Conservation (phyloP, 2,329 filamentous ascomycete species). For the Calonectria montana region DNA sequence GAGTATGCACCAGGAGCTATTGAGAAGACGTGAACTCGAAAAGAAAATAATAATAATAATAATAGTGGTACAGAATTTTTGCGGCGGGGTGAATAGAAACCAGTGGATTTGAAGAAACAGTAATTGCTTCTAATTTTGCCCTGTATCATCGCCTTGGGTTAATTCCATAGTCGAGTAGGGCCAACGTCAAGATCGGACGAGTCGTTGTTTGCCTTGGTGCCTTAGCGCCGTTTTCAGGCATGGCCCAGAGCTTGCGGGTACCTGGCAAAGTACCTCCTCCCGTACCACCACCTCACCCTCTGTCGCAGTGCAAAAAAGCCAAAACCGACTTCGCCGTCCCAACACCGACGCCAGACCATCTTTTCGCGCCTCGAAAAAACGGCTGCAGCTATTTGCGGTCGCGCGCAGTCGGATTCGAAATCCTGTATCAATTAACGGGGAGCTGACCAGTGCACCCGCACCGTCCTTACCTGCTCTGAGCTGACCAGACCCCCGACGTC, state of each 20-base stretch:
- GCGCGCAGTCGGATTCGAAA: background rate
- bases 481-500: conserved; percentile 15
- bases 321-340: conserved; percentile 22
- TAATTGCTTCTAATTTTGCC: background rate
- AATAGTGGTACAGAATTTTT: background rate
- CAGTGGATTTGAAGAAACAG: background rate
- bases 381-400: background rate
- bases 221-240: conserved; percentile 45
- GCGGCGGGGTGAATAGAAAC: background rate
- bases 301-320: conserved; percentile 26
- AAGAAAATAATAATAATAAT: background rate
- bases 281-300: conserved; percentile 28
- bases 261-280: conserved; percentile 38
- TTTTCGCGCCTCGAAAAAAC: conserved; percentile 22
- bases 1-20: background rate
- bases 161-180: background rate
- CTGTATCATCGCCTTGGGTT: background rate
- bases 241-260: conserved; percentile 36
- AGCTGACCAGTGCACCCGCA: conserved; percentile 1
- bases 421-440: background rate
- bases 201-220: conserved; percentile 47
- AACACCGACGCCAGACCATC: conserved; percentile 14
- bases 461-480: background rate
- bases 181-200: background rate
- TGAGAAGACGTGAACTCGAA: background rate